Evolutionary conservation across 306 rosid genomes (phyloP).

Genomic region (Inga leiocalycina): DNA sequence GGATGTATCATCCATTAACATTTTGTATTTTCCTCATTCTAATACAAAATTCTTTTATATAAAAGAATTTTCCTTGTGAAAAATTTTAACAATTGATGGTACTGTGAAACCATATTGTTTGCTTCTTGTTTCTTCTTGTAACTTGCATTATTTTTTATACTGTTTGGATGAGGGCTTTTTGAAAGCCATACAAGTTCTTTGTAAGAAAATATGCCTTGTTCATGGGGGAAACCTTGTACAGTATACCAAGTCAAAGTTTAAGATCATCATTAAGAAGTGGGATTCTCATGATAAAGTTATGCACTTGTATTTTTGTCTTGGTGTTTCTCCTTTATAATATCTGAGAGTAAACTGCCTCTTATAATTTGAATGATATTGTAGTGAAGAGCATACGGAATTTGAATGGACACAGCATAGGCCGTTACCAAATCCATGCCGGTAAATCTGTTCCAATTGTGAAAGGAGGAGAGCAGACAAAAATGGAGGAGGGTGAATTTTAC

Average conservation of each 20-base stretch:
- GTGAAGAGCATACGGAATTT: slow-evolving; percentile 93
- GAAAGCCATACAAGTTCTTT: not conserved
- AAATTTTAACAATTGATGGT: not conserved
- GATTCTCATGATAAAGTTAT: slow-evolving; percentile 2
- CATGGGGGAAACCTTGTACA: not conserved
- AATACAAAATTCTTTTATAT: not conserved
- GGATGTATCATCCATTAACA: not conserved
- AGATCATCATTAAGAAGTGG: not conserved
- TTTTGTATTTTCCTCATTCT: not conserved
- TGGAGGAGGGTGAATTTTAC: slow-evolving; percentile 99
- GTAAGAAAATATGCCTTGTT: not conserved
- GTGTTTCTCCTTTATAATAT: not conserved
- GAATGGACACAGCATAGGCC: slow-evolving; percentile 98
- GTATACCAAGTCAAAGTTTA: not conserved
- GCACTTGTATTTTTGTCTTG: not conserved
- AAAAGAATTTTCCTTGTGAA: not conserved
- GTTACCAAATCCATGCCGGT: slow-evolving; percentile 96
- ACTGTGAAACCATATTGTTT: not conserved
- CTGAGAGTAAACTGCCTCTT: slow-evolving; percentile 5
- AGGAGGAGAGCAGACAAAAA: slow-evolving; percentile 98
- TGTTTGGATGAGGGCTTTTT: not conserved
- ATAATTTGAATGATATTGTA: slow-evolving; percentile 43
- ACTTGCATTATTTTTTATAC: not conserved
- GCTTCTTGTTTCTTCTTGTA: not conserved
- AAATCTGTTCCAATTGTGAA: slow-evolving; percentile 94